Evolutionary conservation across 441 rosid genomes (phyloP).

Genomic region (Adansonia rubrostipa): DNA sequence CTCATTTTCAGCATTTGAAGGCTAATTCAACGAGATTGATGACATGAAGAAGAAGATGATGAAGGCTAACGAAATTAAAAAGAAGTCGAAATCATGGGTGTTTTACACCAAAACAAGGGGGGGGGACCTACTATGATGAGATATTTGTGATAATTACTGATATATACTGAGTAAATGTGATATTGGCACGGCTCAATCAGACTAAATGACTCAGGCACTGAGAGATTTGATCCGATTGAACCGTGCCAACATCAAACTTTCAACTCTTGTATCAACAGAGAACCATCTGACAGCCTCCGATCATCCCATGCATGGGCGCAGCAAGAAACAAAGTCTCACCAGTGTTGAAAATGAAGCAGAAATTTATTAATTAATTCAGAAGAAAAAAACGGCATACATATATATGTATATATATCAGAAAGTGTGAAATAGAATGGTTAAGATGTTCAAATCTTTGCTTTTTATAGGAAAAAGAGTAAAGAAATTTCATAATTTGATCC

Average conservation of each 20-base stretch:
- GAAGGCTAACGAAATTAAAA: background rate
- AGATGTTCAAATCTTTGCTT: constrained; percentile 11
- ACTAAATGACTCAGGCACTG: constrained; percentile 28
- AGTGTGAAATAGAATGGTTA: background rate
- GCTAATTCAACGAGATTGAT: background rate
- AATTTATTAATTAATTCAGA: background rate
- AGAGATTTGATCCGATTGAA: constrained; percentile 41
- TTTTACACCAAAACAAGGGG: background rate
- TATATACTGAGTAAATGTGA: background rate
- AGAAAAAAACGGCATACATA: background rate
- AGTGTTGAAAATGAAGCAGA: background rate
- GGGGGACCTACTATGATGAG: too few species aligned
- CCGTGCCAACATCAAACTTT: constrained; percentile 35
- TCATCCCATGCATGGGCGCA: background rate
- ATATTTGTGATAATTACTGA: background rate
- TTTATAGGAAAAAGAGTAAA: constrained; percentile 18
- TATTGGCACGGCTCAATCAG: constrained; percentile 49
- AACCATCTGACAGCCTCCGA: background rate
- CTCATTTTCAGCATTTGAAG: background rate
- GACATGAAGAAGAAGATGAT: background rate
- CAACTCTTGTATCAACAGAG: background rate
- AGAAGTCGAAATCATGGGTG: background rate
- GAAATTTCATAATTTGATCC: constrained; percentile 17
- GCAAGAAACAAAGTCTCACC: background rate
- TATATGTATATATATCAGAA: background rate